Percentiles rank a stretch among this genome's conserved stretches.
phyloP scores from a whole-genome alignment of 2,329 filamentous ascomycete genomes.

The Fusarium staphyleae region DNA sequence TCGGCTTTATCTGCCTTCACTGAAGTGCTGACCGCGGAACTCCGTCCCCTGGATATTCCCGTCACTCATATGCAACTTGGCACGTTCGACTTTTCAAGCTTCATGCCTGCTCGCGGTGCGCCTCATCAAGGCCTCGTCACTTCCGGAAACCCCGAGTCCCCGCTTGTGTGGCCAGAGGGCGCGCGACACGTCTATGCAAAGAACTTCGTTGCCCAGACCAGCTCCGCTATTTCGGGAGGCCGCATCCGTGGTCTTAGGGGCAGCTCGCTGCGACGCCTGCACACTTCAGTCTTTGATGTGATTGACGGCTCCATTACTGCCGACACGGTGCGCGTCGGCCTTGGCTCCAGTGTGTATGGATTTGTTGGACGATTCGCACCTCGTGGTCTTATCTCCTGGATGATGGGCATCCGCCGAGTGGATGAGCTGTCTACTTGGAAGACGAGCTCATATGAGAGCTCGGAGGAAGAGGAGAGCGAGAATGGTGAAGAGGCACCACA shows the following conservation, averaged over 20 bases:
- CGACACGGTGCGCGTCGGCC: conserved; percentile 77
- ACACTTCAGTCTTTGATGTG: conserved; percentile 90
- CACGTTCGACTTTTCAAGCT: conserved; percentile 82
- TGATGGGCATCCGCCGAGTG: conserved; percentile 80
- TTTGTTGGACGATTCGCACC: conserved; percentile 85
- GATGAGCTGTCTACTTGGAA: conserved; percentile 64
- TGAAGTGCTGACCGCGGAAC: conserved; percentile 79
- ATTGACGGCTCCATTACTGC: conserved; percentile 70
- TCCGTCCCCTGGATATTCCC: conserved; percentile 75
- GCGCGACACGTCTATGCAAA: conserved; percentile 67
- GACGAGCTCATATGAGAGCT: conserved; percentile 50
- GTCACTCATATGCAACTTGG: conserved; percentile 91
- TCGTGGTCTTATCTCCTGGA: conserved; percentile 81
- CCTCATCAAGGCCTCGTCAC: conserved; percentile 50
- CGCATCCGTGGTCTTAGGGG: conserved; percentile 68
- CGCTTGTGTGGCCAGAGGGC: conserved; percentile 68
- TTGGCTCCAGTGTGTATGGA: conserved; percentile 84
- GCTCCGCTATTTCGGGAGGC: conserved; percentile 62
- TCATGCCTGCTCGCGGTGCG: conserved; percentile 56
- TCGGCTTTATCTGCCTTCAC: conserved; percentile 88
- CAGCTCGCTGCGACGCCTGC: conserved; percentile 77
- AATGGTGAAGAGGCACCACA: conserved; percentile 42
- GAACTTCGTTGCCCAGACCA: conserved; percentile 65
- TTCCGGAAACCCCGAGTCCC: conserved; percentile 54
- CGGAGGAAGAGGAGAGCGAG: conserved; percentile 47